Conservation (phyloP, 345 rosid species). For the Rhodamnia argentea region DNA sequence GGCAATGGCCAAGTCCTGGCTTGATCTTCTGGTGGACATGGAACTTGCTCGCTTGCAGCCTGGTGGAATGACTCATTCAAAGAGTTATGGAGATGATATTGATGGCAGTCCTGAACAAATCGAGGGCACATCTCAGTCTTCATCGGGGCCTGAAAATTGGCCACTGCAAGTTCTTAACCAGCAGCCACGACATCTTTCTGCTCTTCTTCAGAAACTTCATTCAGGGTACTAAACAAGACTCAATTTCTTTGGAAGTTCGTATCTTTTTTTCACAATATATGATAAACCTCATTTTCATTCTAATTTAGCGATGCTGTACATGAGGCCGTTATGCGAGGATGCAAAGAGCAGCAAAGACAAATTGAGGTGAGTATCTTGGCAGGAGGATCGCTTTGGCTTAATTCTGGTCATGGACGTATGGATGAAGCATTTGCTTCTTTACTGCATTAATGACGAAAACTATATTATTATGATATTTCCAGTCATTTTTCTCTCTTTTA, state of each 20-base stretch:
- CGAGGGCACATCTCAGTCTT: slow-evolving; percentile 31
- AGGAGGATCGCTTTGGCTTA: neutral
- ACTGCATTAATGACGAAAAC: neutral
- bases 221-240: slow-evolving; percentile 45
- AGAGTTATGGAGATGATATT: slow-evolving; percentile 37
- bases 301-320: slow-evolving; percentile 71
- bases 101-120: slow-evolving; percentile 55
- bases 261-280: neutral
- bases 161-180: slow-evolving; percentile 83
- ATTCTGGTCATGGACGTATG: neutral
- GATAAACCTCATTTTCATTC: neutral
- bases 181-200: slow-evolving; percentile 81
- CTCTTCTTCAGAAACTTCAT: slow-evolving; percentile 95
- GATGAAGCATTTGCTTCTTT: neutral
- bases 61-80: slow-evolving; percentile 55
- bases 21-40: slow-evolving; percentile 88
- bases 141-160: slow-evolving; percentile 74
- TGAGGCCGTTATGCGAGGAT: slow-evolving; percentile 76
- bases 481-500: neutral
- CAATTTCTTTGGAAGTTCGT: neutral
- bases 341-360: slow-evolving; percentile 97
- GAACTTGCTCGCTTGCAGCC: slow-evolving; percentile 66
- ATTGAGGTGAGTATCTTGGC: slow-evolving; percentile 50
- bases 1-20: slow-evolving; percentile 99
- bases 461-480: neutral